phyloP scores from a whole-genome alignment of 176 grass and related monocot species.

The Elymus sibiricus region DNA sequence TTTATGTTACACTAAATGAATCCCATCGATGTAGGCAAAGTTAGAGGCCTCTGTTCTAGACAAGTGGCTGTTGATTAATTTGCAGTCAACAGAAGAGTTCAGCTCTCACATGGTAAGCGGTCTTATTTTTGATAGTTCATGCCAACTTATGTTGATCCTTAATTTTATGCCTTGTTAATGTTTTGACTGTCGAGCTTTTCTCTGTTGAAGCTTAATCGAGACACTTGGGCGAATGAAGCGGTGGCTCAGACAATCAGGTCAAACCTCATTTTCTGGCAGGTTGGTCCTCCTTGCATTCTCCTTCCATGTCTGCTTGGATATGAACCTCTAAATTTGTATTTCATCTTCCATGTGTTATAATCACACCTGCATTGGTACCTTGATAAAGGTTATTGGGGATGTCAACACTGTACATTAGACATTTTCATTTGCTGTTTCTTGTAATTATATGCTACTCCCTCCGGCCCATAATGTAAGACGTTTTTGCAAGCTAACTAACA shows the following conservation, averaged over 20 bases:
- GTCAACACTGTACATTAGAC: not conserved
- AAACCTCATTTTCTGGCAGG: constrained; percentile 99
- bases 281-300: constrained; percentile 16
- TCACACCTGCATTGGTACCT: not conserved
- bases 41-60: constrained; percentile 66
- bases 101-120: constrained; percentile 88
- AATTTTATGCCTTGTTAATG: constrained; percentile 11
- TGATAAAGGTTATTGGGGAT: not conserved
- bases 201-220: constrained; percentile 79
- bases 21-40: constrained; percentile 65
- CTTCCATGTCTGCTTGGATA: not conserved
- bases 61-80: constrained; percentile 94
- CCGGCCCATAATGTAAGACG: too few relatives aligned
- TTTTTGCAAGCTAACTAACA: too few relatives aligned
- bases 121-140: constrained; percentile 9
- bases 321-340: not conserved
- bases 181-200: constrained; percentile 12
- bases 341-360: not conserved
- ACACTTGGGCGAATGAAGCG: constrained; percentile 92
- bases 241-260: constrained; percentile 83
- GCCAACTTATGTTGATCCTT: not conserved
- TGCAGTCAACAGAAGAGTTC: constrained; percentile 88
- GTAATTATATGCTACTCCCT: not conserved
- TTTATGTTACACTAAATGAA: not conserved
- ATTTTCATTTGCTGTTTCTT: not conserved